These are phyloP conservation scores for Thoreauomyces humboldtii DNA, from an alignment of 192 early-diverging fungal species.

Conservation along the genomic window DNA sequence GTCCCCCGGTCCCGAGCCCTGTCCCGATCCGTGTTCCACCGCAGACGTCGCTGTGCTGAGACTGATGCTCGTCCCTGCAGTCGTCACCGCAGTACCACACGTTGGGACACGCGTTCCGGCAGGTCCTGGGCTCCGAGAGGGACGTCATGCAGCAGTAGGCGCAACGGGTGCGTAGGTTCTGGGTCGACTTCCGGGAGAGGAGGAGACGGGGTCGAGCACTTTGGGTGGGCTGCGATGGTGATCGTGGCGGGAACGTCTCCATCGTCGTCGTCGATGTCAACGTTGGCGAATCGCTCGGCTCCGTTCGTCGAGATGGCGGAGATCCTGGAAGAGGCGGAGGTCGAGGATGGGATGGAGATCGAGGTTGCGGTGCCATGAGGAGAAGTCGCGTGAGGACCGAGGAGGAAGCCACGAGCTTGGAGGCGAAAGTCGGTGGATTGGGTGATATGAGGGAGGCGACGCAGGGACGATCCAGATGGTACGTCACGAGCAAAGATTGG, in stretches of 20 bases:
- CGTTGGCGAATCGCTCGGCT: too few relatives aligned
- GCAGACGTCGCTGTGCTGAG: too few relatives aligned
- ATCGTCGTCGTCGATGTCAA: too few relatives aligned
- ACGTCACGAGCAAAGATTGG: background rate
- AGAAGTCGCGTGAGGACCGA: slow-evolving; percentile 17
- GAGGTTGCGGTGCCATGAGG: slow-evolving; percentile 6
- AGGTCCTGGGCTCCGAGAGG: slow-evolving; percentile 10
- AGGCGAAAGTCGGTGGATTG: background rate
- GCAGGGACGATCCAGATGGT: background rate
- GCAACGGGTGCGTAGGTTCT: slow-evolving; percentile 14
- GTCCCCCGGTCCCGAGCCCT: too few relatives aligned
- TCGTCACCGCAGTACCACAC: slow-evolving; percentile 34
- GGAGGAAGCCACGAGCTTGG: background rate
- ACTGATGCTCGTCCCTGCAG: too few relatives aligned
- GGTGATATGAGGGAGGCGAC: background rate
- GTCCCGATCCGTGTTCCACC: too few relatives aligned
- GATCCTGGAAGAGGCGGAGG: background rate
- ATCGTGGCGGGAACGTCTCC: background rate
- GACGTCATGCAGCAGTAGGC: slow-evolving; percentile 31
- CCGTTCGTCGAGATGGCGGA: background rate
- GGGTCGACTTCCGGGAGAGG: slow-evolving; percentile 2
- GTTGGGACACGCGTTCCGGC: slow-evolving; percentile 10
- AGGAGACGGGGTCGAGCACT: slow-evolving; percentile 3
- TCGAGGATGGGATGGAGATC: background rate
- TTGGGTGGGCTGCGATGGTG: background rate